phyloP scores from a whole-genome alignment of 2,329 filamentous ascomycete genomes.

The Paecilomyces dactylethromorphus region DNA sequence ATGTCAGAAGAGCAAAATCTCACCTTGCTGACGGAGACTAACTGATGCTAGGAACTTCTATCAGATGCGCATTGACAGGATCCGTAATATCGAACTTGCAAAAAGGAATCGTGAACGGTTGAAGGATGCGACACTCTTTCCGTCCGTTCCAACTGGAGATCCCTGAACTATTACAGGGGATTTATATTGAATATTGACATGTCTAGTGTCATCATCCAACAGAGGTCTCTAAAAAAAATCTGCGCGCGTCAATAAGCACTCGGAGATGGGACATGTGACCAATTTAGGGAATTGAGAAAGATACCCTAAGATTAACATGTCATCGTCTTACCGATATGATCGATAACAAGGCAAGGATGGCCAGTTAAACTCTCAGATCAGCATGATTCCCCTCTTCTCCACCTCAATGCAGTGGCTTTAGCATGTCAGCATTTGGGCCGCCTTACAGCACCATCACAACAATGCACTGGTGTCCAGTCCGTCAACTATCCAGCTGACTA shows the following conservation, averaged over 20 bases:
- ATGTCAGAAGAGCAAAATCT: conserved; percentile 9
- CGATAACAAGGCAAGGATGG: neutral
- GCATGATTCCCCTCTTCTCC: neutral
- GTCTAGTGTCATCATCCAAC: neutral
- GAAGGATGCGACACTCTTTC: conserved; percentile 72
- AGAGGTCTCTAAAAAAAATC: neutral
- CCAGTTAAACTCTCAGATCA: neutral
- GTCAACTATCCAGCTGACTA: neutral
- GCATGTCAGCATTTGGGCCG: neutral
- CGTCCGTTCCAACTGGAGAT: conserved; percentile 67
- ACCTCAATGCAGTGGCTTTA: neutral
- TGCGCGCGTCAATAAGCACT: neutral
- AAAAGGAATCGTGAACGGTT: conserved; percentile 76
- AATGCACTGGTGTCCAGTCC: neutral
- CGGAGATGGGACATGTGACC: neutral
- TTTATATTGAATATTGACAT: neutral
- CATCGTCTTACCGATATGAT: neutral
- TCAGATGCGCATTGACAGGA: conserved; percentile 73
- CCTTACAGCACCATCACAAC: neutral
- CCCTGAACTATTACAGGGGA: conserved; percentile 13
- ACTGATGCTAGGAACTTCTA: conserved; percentile 63
- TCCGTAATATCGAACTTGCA: conserved; percentile 69
- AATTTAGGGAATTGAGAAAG: neutral
- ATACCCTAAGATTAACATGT: neutral
- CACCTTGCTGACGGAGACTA: conserved; percentile 1